These are phyloP conservation scores for Hylodesmum podocarpum DNA, from an alignment of 306 rosid species.

Conservation along the genomic window DNA sequence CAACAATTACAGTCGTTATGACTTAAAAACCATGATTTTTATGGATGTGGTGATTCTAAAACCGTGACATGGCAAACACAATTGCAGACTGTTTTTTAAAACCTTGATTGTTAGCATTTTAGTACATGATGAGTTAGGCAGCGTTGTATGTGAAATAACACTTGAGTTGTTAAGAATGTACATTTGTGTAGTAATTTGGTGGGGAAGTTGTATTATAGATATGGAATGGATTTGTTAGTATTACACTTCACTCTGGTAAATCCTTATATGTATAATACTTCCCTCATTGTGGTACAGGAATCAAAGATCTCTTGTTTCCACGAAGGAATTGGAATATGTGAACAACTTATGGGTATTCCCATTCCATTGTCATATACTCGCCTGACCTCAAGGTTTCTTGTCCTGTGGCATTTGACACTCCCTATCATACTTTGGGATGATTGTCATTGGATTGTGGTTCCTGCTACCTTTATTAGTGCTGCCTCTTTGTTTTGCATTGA, in stretches of 20 bases:
- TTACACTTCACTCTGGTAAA: neutral
- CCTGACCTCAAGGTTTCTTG: conserved; percentile 88
- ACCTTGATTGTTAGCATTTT: neutral
- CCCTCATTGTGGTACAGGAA: conserved; percentile 51
- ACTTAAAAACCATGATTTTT: neutral
- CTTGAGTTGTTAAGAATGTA: neutral
- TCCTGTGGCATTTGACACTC: conserved; percentile 87
- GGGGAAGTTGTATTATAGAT: neutral
- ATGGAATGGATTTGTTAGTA: neutral
- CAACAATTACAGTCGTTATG: neutral
- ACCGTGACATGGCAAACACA: neutral
- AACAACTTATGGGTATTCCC: conserved; percentile 86
- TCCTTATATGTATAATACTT: neutral
- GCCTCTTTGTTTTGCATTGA: conserved; percentile 95
- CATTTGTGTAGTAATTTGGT: neutral
- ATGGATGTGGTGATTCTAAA: neutral
- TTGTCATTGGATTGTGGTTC: conserved; percentile 93
- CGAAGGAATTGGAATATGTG: conserved; percentile 88
- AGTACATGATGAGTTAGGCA: conserved; percentile 6
- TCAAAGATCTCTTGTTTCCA: conserved; percentile 73
- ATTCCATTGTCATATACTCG: conserved; percentile 93
- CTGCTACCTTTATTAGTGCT: conserved; percentile 92
- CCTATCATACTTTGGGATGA: conserved; percentile 97
- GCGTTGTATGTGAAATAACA: neutral
- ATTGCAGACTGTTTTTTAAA: neutral